Evolutionary conservation across 805 yeast genomes (phyloP), one percentile per base, ranked within the genome.

Genomic region (Lipomyces mesembrius): DNA sequence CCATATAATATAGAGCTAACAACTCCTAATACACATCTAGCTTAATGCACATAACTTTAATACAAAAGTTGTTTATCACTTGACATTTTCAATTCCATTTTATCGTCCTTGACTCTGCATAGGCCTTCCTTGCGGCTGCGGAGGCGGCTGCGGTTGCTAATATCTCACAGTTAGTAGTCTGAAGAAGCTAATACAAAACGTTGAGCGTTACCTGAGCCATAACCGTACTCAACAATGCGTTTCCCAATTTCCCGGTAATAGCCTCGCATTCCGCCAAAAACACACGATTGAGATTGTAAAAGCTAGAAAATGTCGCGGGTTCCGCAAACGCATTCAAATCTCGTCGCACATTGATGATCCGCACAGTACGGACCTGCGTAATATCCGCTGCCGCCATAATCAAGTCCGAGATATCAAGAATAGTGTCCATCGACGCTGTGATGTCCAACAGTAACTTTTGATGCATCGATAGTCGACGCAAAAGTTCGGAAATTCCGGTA

Each of bases 181-280:
- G 58, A 11, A 5, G 7, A 14, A 2, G 32, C n/a, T 14, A 14
- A 32, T n/a, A 20, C 12, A 17, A 57, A 39, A 25, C 52, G 20
- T 27, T 9, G 52, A 12, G 25, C 59, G 63, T 53, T 57, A 60
- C 63, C 63, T 57, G 59, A 6, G 65, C 59, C 62, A 57, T 67
- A 27, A 92, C 77, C 73, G 87, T 84, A 64, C 88, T 91, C 61
- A 88, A 85, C 35, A 94, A 79, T n/a, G 85, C 87, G 34, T 86
- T 82, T 14, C 83, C 77, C 7, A 84, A 82, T 64, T 83, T 85
- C 0, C 96, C 97, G 3, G 92, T 87, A 3, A 93, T 84, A 14
- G 87, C 82, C 76, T 95, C 98, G 76, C 97, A 91, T 74, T 92
- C 97, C 59, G 85, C 85, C 54, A 92, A 80, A 75, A 93, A 93